phyloP scores from a whole-genome alignment of 495 filamentous ascomycete genomes.

The Hyaloscypha finlandica region DNA sequence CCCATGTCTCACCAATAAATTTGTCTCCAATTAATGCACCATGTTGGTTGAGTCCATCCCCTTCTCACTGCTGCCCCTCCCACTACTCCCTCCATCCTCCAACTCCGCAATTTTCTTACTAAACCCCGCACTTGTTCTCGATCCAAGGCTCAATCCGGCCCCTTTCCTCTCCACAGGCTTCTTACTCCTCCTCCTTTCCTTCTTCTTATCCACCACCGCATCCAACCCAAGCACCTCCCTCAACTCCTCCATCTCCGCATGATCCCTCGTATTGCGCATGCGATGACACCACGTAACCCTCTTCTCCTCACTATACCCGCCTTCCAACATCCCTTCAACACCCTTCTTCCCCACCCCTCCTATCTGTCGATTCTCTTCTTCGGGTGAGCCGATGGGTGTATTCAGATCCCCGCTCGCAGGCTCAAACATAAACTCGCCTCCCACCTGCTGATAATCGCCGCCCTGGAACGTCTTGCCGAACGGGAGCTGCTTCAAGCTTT shows the following conservation, averaged over 20 bases:
- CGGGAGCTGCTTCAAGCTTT: slow-evolving; percentile 55
- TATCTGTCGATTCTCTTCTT: slow-evolving; percentile 6
- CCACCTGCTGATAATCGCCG: slow-evolving; percentile 71
- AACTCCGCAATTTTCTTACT: slow-evolving; percentile 2
- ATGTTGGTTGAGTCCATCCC: not conserved
- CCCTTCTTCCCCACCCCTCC: slow-evolving; percentile 26
- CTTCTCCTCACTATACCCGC: slow-evolving; percentile 47
- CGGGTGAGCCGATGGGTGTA: slow-evolving; percentile 15
- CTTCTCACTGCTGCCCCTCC: not conserved
- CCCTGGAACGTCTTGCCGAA: slow-evolving; percentile 59
- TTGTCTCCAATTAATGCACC: no score
- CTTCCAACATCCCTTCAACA: not conserved
- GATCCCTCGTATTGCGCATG: slow-evolving; percentile 79
- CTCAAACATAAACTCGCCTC: slow-evolving; percentile 85
- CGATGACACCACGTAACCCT: slow-evolving; percentile 77
- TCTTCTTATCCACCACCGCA: slow-evolving; percentile 39
- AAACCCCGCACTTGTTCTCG: not conserved
- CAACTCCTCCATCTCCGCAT: slow-evolving; percentile 68
- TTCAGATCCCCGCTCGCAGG: slow-evolving; percentile 19
- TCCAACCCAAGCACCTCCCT: slow-evolving; percentile 62
- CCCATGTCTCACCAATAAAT: no score
- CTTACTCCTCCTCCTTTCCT: slow-evolving; percentile 7
- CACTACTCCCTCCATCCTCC: not conserved
- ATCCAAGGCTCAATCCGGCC: slow-evolving; percentile 23
- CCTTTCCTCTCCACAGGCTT: slow-evolving; percentile 43